Percentiles rank a stretch among this genome's conserved stretches.
phyloP scores from a whole-genome alignment of 257 asterid species.

The Solanum sitiens region DNA sequence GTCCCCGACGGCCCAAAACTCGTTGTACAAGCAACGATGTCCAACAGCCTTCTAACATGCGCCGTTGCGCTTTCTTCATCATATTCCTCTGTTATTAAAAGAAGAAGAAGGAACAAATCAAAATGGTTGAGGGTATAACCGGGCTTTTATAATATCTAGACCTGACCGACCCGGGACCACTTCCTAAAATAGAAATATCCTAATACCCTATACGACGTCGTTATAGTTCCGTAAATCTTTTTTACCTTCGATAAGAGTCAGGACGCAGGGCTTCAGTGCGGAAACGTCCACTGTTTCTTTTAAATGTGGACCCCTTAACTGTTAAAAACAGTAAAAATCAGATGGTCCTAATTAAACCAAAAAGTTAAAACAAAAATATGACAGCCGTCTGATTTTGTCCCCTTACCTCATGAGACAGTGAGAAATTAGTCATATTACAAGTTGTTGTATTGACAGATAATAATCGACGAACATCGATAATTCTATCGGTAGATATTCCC shows the following conservation, averaged over 20 bases:
- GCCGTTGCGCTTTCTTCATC: conserved; percentile 74
- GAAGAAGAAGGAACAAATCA: background rate
- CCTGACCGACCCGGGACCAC: background rate
- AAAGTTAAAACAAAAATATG: background rate
- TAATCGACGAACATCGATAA: conserved; percentile 59
- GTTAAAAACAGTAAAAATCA: background rate
- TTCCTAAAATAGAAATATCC: background rate
- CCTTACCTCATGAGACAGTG: conserved; percentile 74
- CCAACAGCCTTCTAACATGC: conserved; percentile 79
- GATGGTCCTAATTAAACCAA: background rate
- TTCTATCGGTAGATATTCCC: conserved; percentile 90
- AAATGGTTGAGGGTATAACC: conserved; percentile 10
- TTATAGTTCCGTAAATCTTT: too few species aligned
- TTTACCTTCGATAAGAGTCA: conserved; percentile 81
- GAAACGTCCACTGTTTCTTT: conserved; percentile 89
- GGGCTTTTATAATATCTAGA: background rate
- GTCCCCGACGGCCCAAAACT: conserved; percentile 71
- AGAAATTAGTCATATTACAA: conserved; percentile 56
- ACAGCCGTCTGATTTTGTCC: background rate
- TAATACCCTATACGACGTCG: conserved; percentile 5
- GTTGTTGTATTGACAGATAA: conserved; percentile 42
- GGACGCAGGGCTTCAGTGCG: conserved; percentile 85
- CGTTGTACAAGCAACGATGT: conserved; percentile 78
- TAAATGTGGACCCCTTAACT: conserved; percentile 83
- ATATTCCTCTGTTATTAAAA: conserved; percentile 58